Evolutionary conservation across 208 protist genomes (phyloP).

Genomic region (Leishmania lainsoni): DNA sequence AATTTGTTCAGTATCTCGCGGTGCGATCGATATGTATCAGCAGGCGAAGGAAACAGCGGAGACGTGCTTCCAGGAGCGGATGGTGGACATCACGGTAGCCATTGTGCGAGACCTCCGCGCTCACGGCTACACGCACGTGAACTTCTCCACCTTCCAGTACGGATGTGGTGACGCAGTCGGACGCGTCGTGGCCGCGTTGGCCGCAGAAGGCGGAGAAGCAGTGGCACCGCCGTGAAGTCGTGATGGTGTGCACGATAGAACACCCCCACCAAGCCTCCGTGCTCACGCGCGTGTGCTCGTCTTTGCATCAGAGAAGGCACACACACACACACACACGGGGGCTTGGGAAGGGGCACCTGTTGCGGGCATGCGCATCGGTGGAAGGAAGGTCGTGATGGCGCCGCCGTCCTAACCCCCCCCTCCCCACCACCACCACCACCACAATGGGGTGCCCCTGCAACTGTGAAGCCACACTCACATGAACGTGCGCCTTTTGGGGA

Average conservation of each 20-base stretch:
- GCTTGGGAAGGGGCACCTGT: not conserved
- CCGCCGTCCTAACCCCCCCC: no score
- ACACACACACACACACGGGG: no score
- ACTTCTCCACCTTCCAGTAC: conserved; percentile 50
- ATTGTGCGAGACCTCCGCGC: conserved; percentile 23
- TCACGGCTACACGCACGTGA: conserved; percentile 32
- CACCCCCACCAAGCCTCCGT: not conserved
- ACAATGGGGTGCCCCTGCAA: no score
- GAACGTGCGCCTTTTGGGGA: not conserved
- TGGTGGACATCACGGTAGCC: conserved; percentile 32
- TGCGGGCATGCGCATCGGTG: not conserved
- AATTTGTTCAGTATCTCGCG: not conserved
- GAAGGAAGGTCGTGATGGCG: not conserved
- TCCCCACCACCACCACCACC: no score
- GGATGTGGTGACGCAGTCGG: conserved; percentile 30
- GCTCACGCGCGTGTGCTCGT: no score
- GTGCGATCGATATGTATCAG: conserved; percentile 6
- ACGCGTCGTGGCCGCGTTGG: conserved; percentile 28
- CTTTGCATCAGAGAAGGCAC: not conserved
- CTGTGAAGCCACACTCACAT: no score
- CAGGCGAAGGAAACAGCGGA: conserved; percentile 33
- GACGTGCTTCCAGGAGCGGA: conserved; percentile 17
- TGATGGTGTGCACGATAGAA: not conserved
- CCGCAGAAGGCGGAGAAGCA: conserved; percentile 5
- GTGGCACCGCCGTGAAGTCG: not conserved